Base-by-base conservation (phyloP, 257 asterid genomes). In the Penstemon newberryi region DNA sequence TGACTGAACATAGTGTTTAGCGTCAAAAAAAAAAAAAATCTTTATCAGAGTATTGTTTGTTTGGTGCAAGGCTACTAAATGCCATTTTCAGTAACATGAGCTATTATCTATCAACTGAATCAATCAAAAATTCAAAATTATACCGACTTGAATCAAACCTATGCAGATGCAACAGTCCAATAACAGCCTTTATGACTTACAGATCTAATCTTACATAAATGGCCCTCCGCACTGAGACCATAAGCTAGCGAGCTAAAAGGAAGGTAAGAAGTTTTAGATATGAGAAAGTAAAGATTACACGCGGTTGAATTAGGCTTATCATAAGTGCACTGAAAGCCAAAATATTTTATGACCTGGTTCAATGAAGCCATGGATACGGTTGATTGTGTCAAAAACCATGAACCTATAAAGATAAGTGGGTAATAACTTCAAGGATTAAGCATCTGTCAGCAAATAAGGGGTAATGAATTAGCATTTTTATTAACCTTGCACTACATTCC, bases 271-370 rank as follows among this genome's bases (percentile, higher is more conserved):
- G 65, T 61, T 67, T 55, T 43, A 61, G 39, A 50, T 71, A 39
- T 18, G 44, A 57, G 54, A 46, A 25, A 43, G 69, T 40, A 25
- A 55, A 52, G 6, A 46, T 49, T 41, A 64, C 63, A 66, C 10
- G 58, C 45, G 8, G 36, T 54, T 41, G 37, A 40, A 5, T 18
- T 18, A 59, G 72, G 60, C 68, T 75, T 82, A 94, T 97, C 99
- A 94, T 94, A 63, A 94, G 91, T 65, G 97, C 91, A 74, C 82
- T 56, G 99, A 94, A 55, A 94, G 99, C 99, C 99, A 94, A 78
- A 94, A 88, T 69, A 94, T 87, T 75, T 82, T 87, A 67, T 86
- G 96, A 59, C 84, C 89, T 4, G 97, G 99, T 76, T 87, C 97
- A 52, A 89, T 81, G 71, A 94, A 85, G 73, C 91, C 96, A 60